Evolutionary conservation across 176 grass and related monocot species (phyloP).

Genomic region (Aegilops longissima): DNA sequence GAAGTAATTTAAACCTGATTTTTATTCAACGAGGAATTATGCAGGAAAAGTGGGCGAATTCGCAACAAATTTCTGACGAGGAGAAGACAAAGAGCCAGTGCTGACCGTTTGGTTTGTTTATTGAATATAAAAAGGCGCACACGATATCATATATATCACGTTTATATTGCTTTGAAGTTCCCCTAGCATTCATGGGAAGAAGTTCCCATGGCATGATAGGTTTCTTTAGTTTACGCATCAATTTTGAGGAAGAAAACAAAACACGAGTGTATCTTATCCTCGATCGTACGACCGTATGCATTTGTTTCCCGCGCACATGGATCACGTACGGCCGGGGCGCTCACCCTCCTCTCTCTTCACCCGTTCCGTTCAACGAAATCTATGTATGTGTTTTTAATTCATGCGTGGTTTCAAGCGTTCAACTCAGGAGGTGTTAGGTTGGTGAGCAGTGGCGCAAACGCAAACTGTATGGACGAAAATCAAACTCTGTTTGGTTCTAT

Average conservation of each 20-base stretch:
- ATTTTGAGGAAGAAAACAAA: not conserved
- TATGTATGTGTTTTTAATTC: no score
- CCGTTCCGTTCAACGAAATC: no score
- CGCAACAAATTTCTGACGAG: not conserved
- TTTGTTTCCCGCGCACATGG: not conserved
- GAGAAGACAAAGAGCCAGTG: not conserved
- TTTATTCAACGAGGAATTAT: no score
- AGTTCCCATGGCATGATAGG: not conserved
- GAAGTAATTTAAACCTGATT: no score
- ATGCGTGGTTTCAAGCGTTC: no score
- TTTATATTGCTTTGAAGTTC: not conserved
- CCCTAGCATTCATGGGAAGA: not conserved
- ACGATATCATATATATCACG: not conserved
- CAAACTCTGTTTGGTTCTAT: no score
- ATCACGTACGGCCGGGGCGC: not conserved
- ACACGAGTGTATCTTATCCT: not conserved
- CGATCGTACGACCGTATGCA: not conserved
- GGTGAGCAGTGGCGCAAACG: no score
- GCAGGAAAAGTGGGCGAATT: not conserved
- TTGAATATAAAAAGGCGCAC: not conserved
- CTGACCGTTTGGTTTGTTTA: not conserved
- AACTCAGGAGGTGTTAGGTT: no score
- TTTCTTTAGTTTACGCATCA: not conserved
- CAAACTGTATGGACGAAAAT: no score
- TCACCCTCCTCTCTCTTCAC: not conserved